Evolutionary conservation across 1,284 basidiomycete species (phyloP).

Genomic region (Ganoderma sinense): DNA sequence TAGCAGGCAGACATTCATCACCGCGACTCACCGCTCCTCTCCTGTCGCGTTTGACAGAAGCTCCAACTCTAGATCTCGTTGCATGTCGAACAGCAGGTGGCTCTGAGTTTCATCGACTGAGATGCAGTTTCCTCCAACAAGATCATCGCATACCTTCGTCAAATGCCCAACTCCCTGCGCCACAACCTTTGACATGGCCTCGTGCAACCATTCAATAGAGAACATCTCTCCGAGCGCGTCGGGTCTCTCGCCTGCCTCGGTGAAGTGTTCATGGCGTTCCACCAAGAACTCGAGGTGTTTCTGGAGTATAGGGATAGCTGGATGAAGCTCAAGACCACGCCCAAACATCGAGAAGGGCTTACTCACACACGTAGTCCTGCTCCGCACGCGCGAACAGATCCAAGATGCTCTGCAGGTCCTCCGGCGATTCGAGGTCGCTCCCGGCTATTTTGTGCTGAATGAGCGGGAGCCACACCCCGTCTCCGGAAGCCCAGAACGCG

Average conservation of each 20-base stretch:
- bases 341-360: constrained; percentile 13
- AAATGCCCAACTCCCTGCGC: constrained; percentile 68
- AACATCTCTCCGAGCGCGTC: constrained; percentile 61
- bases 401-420: constrained; percentile 64
- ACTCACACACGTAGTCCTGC: constrained; percentile 83
- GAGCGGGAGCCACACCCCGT: constrained; percentile 72
- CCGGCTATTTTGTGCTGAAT: constrained; percentile 60
- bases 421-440: constrained; percentile 54
- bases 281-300: constrained; percentile 77
- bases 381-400: constrained; percentile 77
- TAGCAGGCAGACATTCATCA: not conserved
- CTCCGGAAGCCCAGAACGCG: constrained; percentile 66
- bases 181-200: constrained; percentile 61
- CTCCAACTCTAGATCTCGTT: constrained; percentile 80
- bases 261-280: constrained; percentile 58
- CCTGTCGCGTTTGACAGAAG: constrained; percentile 55
- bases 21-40: constrained; percentile 54
- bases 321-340: constrained; percentile 30
- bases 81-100: constrained; percentile 74
- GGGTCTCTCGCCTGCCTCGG: constrained; percentile 50
- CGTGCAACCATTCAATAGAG: constrained; percentile 66
- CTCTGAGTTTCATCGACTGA: constrained; percentile 54
- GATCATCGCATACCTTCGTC: constrained; percentile 51
- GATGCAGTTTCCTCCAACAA: not conserved
- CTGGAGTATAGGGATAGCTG: constrained; percentile 77